phyloP scores from a whole-genome alignment of 352 stramenopile species.

The Phytophthora pistaciae region DNA sequence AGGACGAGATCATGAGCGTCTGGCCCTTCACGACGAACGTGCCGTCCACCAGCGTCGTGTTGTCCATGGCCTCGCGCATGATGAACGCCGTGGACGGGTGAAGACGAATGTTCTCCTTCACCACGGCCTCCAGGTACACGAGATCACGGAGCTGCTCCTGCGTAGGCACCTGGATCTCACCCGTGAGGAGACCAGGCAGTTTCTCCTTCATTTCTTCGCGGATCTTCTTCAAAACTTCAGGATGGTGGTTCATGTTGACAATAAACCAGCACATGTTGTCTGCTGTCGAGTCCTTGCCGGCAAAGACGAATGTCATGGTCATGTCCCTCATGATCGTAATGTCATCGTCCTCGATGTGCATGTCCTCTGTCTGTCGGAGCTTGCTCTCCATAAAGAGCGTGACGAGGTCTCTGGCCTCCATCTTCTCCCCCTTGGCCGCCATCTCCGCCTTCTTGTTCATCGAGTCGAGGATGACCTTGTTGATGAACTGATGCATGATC shows the following conservation, averaged over 20 bases:
- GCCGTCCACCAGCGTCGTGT: slow-evolving; percentile 30
- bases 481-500: slow-evolving; percentile 48
- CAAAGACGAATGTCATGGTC: slow-evolving; percentile 74
- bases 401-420: slow-evolving; percentile 49
- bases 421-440: slow-evolving; percentile 44
- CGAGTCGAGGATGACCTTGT: slow-evolving; percentile 49
- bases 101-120: slow-evolving; percentile 66
- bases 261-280: slow-evolving; percentile 66
- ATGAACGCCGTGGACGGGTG: slow-evolving; percentile 59
- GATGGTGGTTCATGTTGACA: slow-evolving; percentile 62
- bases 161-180: slow-evolving; percentile 27
- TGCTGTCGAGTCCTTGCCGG: slow-evolving; percentile 71
- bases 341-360: slow-evolving; percentile 26
- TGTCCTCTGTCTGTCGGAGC: slow-evolving; percentile 22
- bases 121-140: slow-evolving; percentile 57
- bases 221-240: slow-evolving; percentile 52
- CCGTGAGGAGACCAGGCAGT: slow-evolving; percentile 24
- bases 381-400: slow-evolving; percentile 44
- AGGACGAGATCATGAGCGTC: slow-evolving; percentile 19
- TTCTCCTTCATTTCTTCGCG: slow-evolving; percentile 51
- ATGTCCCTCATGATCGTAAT: slow-evolving; percentile 62
- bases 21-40: slow-evolving; percentile 18
- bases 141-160: slow-evolving; percentile 49
- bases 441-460: slow-evolving; percentile 49
- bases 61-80: slow-evolving; percentile 37